Percentiles rank a stretch among this genome's conserved stretches.
These are phyloP conservation scores for Tetrahymena malaccensis DNA, from an alignment of 73 alveolate species.

Conservation along the genomic window DNA sequence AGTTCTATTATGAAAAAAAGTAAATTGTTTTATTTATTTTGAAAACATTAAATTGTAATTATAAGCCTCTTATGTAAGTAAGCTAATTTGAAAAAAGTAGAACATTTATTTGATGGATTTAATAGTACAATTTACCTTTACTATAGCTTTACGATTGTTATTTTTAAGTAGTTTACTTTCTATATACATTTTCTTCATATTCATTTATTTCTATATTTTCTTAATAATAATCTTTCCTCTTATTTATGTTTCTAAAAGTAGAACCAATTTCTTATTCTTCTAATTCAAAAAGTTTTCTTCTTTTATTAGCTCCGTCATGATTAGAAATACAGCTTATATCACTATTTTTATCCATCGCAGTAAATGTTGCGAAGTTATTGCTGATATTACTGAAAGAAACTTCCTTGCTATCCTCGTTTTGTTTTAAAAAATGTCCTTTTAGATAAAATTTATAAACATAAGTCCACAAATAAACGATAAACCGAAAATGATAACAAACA, in stretches of 20 bases:
- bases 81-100: too few species aligned
- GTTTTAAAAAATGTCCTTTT: neutral
- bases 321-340: neutral
- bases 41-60: too few species aligned
- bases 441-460: too few species aligned
- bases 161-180: neutral
- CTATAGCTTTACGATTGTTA: neutral
- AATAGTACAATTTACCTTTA: neutral
- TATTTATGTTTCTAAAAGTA: neutral
- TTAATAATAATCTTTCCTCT: neutral
- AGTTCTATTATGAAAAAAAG: neutral
- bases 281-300: neutral
- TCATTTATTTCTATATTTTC: neutral
- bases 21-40: too few species aligned
- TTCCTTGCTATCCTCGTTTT: neutral
- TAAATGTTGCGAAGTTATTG: neutral
- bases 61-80: neutral
- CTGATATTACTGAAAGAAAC: neutral
- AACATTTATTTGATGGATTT: too few species aligned
- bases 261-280: neutral
- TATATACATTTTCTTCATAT: neutral
- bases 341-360: neutral
- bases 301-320: neutral
- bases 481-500: neutral
- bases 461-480: neutral